Conservation (phyloP, 495 filamentous ascomycete genomes). For the Sordaria brevicollis region DNA sequence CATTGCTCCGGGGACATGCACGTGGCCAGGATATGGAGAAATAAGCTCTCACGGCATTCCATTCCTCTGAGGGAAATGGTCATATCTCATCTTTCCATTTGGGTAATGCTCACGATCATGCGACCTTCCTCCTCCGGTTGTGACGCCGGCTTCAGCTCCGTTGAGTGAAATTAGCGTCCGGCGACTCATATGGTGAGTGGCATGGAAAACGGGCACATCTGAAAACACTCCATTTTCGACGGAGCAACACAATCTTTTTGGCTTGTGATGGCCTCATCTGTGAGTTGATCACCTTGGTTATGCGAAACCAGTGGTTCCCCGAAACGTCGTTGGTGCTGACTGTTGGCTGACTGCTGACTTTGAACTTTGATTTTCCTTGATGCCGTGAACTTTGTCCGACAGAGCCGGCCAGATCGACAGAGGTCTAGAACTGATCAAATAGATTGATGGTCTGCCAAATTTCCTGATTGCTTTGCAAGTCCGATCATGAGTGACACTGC, state of each 20-base stretch:
- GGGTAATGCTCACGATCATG: not conserved
- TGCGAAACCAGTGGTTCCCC: not conserved
- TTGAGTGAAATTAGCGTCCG: not conserved
- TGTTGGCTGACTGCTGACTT: not conserved
- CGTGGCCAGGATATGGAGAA: not conserved
- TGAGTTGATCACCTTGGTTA: not conserved
- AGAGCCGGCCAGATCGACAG: not conserved
- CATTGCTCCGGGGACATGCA: not conserved
- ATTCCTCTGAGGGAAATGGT: not conserved
- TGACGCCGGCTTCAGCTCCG: not conserved
- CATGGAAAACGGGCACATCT: not conserved
- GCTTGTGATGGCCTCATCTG: not conserved
- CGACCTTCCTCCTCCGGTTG: not conserved
- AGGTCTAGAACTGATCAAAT: not conserved
- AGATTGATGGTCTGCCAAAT: not conserved
- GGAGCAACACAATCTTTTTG: not conserved
- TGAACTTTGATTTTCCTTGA: not conserved
- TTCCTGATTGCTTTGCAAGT: not conserved
- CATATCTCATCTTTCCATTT: not conserved
- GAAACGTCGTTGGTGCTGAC: not conserved
- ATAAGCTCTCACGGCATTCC: not conserved
- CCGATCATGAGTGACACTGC: not conserved
- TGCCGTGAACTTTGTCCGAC: not conserved
- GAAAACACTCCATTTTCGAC: not conserved
- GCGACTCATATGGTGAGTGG: not conserved